These are phyloP conservation scores for Platanthera guangdongensis DNA, from an alignment of 106 monocot species.

Conservation along the genomic window DNA sequence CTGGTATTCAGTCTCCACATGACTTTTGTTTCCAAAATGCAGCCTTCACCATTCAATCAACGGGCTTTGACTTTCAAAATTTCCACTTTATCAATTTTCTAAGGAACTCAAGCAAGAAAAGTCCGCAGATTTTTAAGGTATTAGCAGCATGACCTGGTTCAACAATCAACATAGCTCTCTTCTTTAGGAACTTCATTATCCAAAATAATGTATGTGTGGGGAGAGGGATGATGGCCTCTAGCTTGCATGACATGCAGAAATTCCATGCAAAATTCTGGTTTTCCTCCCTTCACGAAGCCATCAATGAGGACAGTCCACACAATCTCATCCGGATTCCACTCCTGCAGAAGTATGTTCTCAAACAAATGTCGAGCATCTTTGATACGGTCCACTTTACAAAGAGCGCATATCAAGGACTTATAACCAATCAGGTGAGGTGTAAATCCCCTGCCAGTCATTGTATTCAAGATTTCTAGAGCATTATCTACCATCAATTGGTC, in stretches of 20 bases:
- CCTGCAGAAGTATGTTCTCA: constrained; percentile 39
- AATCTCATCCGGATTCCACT: constrained; percentile 86
- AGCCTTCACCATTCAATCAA: neutral
- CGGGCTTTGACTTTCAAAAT: neutral
- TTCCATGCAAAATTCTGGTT: constrained; percentile 39
- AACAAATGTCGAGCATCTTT: constrained; percentile 52
- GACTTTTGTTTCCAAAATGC: no score
- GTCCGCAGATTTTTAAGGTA: neutral
- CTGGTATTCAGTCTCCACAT: neutral
- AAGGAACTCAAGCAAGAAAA: neutral
- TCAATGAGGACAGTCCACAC: constrained; percentile 88
- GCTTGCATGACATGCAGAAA: constrained; percentile 75
- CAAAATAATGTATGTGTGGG: constrained; percentile 35
- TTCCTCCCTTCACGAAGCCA: constrained; percentile 57
- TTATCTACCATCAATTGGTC: constrained; percentile 42
- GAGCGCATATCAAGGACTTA: constrained; percentile 53
- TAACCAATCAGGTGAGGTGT: constrained; percentile 35
- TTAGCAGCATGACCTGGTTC: neutral
- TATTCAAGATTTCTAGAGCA: constrained; percentile 46
- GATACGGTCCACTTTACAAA: constrained; percentile 44
- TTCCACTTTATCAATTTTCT: neutral
- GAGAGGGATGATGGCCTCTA: constrained; percentile 32
- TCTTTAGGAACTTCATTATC: constrained; percentile 28
- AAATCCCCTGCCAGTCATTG: constrained; percentile 36
- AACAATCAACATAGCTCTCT: constrained; percentile 1